Conservation (phyloP, 441 rosid species). For the Arabidopsis lyrata region DNA sequence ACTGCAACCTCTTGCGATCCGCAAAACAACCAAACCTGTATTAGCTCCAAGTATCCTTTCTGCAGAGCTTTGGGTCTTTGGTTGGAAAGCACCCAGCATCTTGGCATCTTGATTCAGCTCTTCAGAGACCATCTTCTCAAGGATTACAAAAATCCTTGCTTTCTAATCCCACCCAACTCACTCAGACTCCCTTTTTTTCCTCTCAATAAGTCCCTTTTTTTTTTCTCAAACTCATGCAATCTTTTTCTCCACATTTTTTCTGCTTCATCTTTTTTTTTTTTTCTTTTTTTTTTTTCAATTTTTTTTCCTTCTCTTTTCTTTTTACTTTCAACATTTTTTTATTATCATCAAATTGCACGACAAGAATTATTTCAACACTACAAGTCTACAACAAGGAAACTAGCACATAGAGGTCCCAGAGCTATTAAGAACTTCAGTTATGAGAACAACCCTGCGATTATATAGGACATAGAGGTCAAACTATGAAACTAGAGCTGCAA, state of each 20-base stretch:
- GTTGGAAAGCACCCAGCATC: constrained; percentile 5
- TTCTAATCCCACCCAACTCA: constrained; percentile 13
- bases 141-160: neutral
- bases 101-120: neutral
- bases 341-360: constrained; percentile 1
- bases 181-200: neutral
- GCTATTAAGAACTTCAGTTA: constrained; percentile 19
- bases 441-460: constrained; percentile 35
- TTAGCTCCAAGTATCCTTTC: constrained; percentile 8
- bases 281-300: neutral
- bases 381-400: neutral
- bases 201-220: constrained; percentile 5
- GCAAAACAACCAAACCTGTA: constrained; percentile 32
- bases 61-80: constrained; percentile 4
- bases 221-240: constrained; percentile 9
- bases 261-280: neutral
- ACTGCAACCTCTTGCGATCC: constrained; percentile 9
- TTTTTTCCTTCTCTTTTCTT: neutral
- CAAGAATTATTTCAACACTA: neutral
- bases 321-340: neutral
- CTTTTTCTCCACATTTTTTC: neutral
- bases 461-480: constrained; percentile 30
- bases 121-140: constrained; percentile 1
- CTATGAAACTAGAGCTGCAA: constrained; percentile 4
- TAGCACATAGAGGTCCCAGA: constrained; percentile 22